A percentile compares a stretch with the other conserved stretches of the same genome.
Conservation (phyloP, 257 asterid genomes). For the Cordia subcordata region DNA sequence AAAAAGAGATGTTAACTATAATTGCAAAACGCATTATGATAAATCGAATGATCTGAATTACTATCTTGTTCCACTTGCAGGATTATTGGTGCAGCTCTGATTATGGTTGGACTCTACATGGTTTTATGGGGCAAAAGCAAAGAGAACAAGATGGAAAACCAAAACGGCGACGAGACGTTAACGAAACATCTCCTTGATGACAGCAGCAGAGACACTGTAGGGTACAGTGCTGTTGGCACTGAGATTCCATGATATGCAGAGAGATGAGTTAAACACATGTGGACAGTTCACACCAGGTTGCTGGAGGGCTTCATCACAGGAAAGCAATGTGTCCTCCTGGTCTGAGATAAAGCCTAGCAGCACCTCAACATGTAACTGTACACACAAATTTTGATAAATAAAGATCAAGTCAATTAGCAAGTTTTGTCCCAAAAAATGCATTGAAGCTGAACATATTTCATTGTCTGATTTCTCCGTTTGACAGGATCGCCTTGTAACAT, state of each 20-base stretch:
- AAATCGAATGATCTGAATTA: not conserved
- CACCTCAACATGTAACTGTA: slow-evolving; percentile 23
- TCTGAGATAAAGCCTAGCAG: slow-evolving; percentile 20
- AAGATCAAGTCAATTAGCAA: not conserved
- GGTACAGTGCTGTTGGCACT: slow-evolving; percentile 22
- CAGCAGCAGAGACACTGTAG: slow-evolving; percentile 31
- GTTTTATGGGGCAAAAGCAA: slow-evolving; percentile 81
- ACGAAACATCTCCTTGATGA: slow-evolving; percentile 52
- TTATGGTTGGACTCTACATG: slow-evolving; percentile 63
- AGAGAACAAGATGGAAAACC: slow-evolving; percentile 43
- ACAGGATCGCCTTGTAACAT: too few relatives aligned
- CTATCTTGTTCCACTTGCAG: slow-evolving; percentile 39
- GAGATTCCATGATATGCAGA: slow-evolving; percentile 49
- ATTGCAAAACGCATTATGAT: not conserved
- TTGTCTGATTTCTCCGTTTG: too few relatives aligned
- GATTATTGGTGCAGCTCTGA: slow-evolving; percentile 64
- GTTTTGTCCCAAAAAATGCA: not conserved
- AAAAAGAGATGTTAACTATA: not conserved
- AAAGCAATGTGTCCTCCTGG: slow-evolving; percentile 8
- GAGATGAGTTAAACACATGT: not conserved
- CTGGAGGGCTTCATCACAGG: slow-evolving; percentile 6
- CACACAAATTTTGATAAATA: not conserved
- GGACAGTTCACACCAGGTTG: slow-evolving; percentile 13
- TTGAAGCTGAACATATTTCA: too few relatives aligned
- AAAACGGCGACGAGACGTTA: slow-evolving; percentile 40